These are phyloP conservation scores for Rhynchospora tenuis DNA, from an alignment of 176 grass and related monocot species.

Conservation along the genomic window DNA sequence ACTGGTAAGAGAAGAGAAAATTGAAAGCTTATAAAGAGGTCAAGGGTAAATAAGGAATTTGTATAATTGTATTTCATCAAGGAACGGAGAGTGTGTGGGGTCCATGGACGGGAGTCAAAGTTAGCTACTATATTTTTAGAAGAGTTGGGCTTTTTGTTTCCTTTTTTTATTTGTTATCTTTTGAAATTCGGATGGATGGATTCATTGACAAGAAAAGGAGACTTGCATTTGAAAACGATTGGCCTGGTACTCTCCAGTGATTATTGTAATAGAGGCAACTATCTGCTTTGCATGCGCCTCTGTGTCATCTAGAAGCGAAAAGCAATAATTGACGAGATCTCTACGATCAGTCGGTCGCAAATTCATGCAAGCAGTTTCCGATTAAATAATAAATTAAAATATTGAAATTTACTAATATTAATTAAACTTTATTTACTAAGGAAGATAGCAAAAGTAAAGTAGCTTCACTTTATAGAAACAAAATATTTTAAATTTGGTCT, in stretches of 20 bases:
- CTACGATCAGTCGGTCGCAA: background rate
- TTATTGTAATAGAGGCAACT: background rate
- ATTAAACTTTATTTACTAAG: too few relatives aligned
- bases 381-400: background rate
- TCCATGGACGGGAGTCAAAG: constrained; percentile 1
- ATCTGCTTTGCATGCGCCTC: too few relatives aligned
- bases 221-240: background rate
- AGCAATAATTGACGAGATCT: background rate
- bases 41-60: background rate
- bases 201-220: constrained; percentile 7
- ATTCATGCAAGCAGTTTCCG: background rate
- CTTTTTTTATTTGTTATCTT: background rate
- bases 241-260: background rate
- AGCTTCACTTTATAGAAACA: too few relatives aligned
- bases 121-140: background rate
- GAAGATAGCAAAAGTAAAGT: too few relatives aligned
- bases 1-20: background rate
- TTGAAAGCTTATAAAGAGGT: constrained; percentile 1
- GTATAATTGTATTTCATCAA: background rate
- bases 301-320: constrained; percentile 11
- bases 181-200: constrained; percentile 9
- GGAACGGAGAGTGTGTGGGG: background rate
- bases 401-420: too few relatives aligned
- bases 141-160: background rate
- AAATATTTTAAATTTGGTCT: too few relatives aligned